Percentiles rank a stretch among this genome's conserved stretches.
Conservation (phyloP, 768 basidiomycete genomes). For the Mycena filopes region DNA sequence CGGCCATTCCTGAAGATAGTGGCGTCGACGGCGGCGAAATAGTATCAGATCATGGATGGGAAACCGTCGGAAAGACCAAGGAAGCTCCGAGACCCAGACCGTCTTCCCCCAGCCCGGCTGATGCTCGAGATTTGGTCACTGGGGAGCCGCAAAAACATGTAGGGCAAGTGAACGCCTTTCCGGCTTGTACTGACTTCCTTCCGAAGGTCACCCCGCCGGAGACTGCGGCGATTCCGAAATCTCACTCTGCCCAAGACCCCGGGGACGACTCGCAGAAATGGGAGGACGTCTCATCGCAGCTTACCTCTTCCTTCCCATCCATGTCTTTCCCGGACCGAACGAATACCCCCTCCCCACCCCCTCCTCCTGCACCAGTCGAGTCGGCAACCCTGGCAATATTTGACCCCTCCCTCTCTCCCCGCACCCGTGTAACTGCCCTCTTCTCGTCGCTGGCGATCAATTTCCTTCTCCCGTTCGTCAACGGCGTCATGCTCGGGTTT, state of each 20-base stretch:
- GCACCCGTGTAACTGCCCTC: slow-evolving; percentile 75
- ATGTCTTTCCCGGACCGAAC: slow-evolving; percentile 76
- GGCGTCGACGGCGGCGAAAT: slow-evolving; percentile 22
- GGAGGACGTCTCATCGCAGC: slow-evolving; percentile 75
- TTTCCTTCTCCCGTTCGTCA: slow-evolving; percentile 86
- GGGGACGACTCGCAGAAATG: slow-evolving; percentile 69
- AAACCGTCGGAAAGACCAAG: slow-evolving; percentile 45
- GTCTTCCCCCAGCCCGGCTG: slow-evolving; percentile 49
- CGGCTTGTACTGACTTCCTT: slow-evolving; percentile 10
- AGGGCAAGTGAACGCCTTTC: slow-evolving; percentile 4
- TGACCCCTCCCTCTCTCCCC: slow-evolving; percentile 71
- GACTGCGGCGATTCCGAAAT: slow-evolving; percentile 31
- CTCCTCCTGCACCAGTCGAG: slow-evolving; percentile 27
- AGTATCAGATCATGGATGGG: slow-evolving; percentile 47
- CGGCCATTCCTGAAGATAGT: slow-evolving; percentile 33
- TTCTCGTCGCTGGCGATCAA: slow-evolving; percentile 86
- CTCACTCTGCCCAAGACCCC: slow-evolving; percentile 48
- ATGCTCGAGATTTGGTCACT: slow-evolving; percentile 51
- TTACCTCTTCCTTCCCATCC: slow-evolving; percentile 81
- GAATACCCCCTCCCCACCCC: slow-evolving; percentile 58
- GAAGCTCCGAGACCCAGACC: slow-evolving; percentile 23
- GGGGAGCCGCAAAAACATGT: slow-evolving; percentile 51
- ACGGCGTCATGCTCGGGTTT: slow-evolving; percentile 97
- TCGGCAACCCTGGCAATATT: slow-evolving; percentile 78
- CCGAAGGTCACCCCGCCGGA: slow-evolving; percentile 13